Percentiles rank a stretch among this genome's conserved stretches.
phyloP scores from a whole-genome alignment of 192 early-diverging fungal species.

The Coemansia sp. region DNA sequence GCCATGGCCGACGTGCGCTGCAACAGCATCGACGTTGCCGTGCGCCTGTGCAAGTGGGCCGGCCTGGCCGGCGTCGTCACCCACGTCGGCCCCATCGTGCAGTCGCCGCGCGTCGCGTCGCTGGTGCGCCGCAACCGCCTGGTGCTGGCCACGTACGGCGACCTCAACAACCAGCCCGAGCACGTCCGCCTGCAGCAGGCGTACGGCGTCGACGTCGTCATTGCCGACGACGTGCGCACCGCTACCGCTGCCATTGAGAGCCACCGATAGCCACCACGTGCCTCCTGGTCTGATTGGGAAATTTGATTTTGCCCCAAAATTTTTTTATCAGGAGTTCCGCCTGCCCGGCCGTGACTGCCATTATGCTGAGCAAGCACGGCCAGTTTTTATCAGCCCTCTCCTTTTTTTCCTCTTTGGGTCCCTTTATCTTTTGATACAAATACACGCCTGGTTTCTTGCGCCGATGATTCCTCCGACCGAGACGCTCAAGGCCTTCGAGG shows the following conservation, averaged over 20 bases:
- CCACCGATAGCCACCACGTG: background rate
- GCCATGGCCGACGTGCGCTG: constrained; percentile 73
- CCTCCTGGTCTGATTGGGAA: background rate
- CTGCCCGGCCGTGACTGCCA: background rate
- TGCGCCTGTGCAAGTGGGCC: constrained; percentile 68
- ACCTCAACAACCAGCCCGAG: constrained; percentile 68
- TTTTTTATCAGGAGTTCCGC: background rate
- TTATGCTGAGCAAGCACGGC: too few relatives aligned
- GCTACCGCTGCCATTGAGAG: constrained; percentile 8
- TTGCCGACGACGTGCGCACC: constrained; percentile 65
- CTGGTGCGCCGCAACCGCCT: constrained; percentile 70
- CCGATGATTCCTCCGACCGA: constrained; percentile 39
- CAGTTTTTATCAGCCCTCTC: constrained; percentile 1
- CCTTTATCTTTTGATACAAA: background rate
- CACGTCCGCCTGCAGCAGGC: constrained; percentile 67
- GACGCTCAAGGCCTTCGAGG: constrained; percentile 50
- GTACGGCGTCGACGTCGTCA: constrained; percentile 85
- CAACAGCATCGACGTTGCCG: constrained; percentile 75
- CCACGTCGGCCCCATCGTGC: constrained; percentile 64
- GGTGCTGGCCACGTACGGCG: constrained; percentile 78
- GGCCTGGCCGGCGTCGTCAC: constrained; percentile 79
- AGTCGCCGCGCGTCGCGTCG: constrained; percentile 66
- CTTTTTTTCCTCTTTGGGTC: background rate
- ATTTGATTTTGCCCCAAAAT: background rate
- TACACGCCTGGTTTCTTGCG: background rate